Evolutionary conservation across 148 eudicot species (phyloP).

Genomic region (Tetragonia tetragonoides): DNA sequence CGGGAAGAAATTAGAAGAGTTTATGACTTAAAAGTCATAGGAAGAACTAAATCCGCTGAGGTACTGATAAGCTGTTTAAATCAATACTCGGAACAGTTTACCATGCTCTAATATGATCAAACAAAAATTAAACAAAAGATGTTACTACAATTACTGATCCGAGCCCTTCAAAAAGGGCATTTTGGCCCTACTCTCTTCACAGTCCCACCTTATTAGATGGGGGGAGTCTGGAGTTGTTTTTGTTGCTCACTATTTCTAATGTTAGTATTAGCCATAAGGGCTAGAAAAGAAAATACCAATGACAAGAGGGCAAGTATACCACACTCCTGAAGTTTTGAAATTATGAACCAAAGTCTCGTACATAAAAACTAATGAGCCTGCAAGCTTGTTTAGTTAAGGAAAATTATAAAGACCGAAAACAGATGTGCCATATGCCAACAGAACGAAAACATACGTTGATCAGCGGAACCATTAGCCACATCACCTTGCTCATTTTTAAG

Average conservation of each 20-base stretch:
- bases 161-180: too few relatives aligned
- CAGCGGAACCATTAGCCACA: conserved; percentile 48
- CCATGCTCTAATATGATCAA: too few relatives aligned
- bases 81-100: neutral
- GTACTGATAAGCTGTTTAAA: neutral
- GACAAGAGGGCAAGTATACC: neutral
- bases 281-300: neutral
- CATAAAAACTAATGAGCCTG: neutral
- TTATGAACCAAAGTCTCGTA: neutral
- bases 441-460: conserved; percentile 50
- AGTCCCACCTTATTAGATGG: neutral
- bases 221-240: neutral
- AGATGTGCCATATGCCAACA: neutral
- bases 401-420: neutral
- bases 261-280: neutral
- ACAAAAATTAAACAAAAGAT: neutral
- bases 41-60: too few relatives aligned
- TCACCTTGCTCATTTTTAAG: conserved; percentile 53
- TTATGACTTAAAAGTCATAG: too few relatives aligned
- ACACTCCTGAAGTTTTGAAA: neutral
- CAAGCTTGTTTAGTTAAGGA: neutral
- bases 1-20: too few relatives aligned
- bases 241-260: conserved; percentile 1
- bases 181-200: neutral
- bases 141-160: neutral